Conservation (phyloP, 306 rosid genomes). For the Castanea crenata region DNA sequence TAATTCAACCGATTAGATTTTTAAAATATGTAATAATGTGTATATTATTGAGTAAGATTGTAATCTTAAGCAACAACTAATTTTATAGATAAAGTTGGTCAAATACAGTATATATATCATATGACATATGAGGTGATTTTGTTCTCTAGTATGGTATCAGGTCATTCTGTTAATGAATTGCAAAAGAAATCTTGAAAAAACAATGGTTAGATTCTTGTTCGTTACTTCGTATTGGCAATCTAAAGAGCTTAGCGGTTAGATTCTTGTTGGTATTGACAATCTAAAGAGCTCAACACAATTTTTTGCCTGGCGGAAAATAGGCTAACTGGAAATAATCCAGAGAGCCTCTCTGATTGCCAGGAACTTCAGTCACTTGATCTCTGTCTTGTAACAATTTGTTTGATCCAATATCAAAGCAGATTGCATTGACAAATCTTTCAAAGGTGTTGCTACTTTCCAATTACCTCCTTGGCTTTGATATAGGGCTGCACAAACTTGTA, state of each 20-base stretch:
- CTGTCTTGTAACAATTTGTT: slow-evolving; percentile 55
- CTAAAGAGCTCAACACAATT: slow-evolving; percentile 64
- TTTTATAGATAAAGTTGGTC: no score
- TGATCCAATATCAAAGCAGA: slow-evolving; percentile 61
- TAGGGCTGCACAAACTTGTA: slow-evolving; percentile 66
- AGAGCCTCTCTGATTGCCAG: slow-evolving; percentile 57
- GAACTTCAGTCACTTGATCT: slow-evolving; percentile 68
- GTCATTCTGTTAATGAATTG: no score
- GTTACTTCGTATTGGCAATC: no score
- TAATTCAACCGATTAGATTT: no score
- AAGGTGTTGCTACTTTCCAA: slow-evolving; percentile 72
- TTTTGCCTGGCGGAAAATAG: slow-evolving; percentile 66
- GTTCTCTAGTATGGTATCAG: no score
- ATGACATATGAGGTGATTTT: no score
- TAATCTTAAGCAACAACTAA: no score
- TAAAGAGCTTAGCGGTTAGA: neutral
- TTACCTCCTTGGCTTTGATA: slow-evolving; percentile 67
- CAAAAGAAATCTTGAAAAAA: no score
- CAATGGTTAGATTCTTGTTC: no score
- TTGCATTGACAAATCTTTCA: slow-evolving; percentile 56
- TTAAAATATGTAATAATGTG: no score
- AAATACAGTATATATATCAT: no score
- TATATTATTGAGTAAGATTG: no score
- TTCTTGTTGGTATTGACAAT: slow-evolving; percentile 56
- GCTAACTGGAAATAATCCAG: slow-evolving; percentile 68